Conservation (phyloP, 495 filamentous ascomycete genomes). For the Stereocaulon alpinum region DNA sequence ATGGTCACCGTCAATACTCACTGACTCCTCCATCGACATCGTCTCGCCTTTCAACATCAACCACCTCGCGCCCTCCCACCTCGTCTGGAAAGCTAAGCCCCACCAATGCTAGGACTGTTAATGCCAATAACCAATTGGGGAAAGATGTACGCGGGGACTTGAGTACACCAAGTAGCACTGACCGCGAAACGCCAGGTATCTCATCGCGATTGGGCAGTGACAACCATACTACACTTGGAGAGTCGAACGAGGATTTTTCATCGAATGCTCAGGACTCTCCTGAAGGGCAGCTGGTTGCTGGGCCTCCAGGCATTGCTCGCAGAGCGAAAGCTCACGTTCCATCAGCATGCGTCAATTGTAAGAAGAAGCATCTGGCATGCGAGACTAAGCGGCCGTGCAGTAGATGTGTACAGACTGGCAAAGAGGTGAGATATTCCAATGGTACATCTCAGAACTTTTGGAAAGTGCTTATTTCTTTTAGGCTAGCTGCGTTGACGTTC, state of each 20-base stretch:
- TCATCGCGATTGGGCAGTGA: slow-evolving; percentile 14
- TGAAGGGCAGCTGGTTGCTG: slow-evolving; percentile 19
- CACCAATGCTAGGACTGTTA: background rate
- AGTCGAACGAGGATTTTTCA: slow-evolving; percentile 19
- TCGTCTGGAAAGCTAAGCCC: slow-evolving; percentile 12
- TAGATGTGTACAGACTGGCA: slow-evolving; percentile 52
- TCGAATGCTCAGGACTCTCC: slow-evolving; percentile 22
- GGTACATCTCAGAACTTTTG: background rate
- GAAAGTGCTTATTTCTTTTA: slow-evolving; percentile 10
- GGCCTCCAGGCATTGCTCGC: slow-evolving; percentile 37
- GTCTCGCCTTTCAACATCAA: slow-evolving; percentile 13
- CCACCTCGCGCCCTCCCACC: background rate
- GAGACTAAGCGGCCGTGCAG: slow-evolving; percentile 55
- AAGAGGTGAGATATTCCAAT: slow-evolving; percentile 44
- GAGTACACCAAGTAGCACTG: slow-evolving; percentile 20
- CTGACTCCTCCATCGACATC: slow-evolving; percentile 15
- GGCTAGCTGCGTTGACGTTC: slow-evolving; percentile 52
- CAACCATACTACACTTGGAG: slow-evolving; percentile 3
- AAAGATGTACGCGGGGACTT: slow-evolving; percentile 17
- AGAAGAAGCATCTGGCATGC: slow-evolving; percentile 83
- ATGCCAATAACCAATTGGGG: slow-evolving; percentile 15
- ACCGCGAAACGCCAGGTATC: slow-evolving; percentile 15
- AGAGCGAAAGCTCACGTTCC: slow-evolving; percentile 93
- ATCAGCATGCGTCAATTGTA: slow-evolving; percentile 94
- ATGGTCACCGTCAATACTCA: slow-evolving; percentile 16